These are phyloP conservation scores for Aegilops bicornis DNA, from an alignment of 176 grass and related monocot genomes.

Conservation along the genomic window DNA sequence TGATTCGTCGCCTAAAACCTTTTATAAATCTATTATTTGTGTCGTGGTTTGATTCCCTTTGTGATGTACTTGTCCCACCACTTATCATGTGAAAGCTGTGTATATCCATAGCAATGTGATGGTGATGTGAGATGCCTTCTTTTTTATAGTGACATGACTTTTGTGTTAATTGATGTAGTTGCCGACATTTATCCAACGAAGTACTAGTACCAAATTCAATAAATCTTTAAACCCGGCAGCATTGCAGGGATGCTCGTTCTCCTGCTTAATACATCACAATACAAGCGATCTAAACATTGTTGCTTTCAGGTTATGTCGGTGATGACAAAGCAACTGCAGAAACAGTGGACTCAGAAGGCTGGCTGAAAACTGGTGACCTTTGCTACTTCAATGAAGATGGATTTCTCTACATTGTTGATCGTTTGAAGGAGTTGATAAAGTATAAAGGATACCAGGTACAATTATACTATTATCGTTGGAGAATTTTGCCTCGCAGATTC, in stretches of 20 bases:
- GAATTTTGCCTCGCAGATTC: neutral
- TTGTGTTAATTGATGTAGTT: too few relatives aligned
- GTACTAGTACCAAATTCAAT: too few relatives aligned
- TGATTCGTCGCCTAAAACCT: neutral
- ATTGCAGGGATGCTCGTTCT: neutral
- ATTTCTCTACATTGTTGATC: conserved; percentile 66
- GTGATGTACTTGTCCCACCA: neutral
- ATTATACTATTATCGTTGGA: neutral
- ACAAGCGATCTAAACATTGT: neutral
- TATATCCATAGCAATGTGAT: neutral
- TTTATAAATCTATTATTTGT: neutral
- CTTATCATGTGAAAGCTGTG: conserved; percentile 1
- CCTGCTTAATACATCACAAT: neutral
- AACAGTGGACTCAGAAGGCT: conserved; percentile 54
- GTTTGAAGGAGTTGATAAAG: conserved; percentile 78
- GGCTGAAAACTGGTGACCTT: conserved; percentile 73
- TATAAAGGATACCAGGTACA: conserved; percentile 77
- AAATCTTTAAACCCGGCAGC: neutral
- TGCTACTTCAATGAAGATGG: conserved; percentile 74
- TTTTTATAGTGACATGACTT: neutral
- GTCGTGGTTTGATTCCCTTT: neutral
- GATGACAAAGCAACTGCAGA: conserved; percentile 47
- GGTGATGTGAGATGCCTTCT: neutral
- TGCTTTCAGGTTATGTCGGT: conserved; percentile 53
- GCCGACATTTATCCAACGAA: too few relatives aligned